phyloP scores from a whole-genome alignment of 78 protist species.

The slime mould (Dictyostelium discoideum) region dicty_2.7 NC_007088.5:8031001-8031500 shows the following conservation, averaged over 20 bases:
- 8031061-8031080: conserved; percentile 11
- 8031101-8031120: background rate
- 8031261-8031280: conserved; percentile 18
- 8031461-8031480: background rate
- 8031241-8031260: conserved; percentile 63
- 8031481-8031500: background rate
- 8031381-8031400: background rate
- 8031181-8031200: conserved; percentile 70
- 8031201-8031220: conserved; percentile 69
- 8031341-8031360: conserved; percentile 59
- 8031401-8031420: background rate
- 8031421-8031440: background rate
- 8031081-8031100: conserved; percentile 61
- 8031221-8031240: conserved; percentile 34
- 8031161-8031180: conserved; percentile 36
- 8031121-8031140: conserved; percentile 1
- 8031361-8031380: conserved; percentile 35
- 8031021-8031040: conserved; percentile 59
- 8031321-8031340: conserved; percentile 72
- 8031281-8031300: conserved; percentile 21
- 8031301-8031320: conserved; percentile 47
- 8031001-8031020: conserved; percentile 32
- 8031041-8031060: conserved; percentile 35
- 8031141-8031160: conserved; percentile 65
- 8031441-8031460: background rate